phyloP scores from a whole-genome alignment of 2,329 filamentous ascomycete genomes.

The Penicillium sp. region DNA sequence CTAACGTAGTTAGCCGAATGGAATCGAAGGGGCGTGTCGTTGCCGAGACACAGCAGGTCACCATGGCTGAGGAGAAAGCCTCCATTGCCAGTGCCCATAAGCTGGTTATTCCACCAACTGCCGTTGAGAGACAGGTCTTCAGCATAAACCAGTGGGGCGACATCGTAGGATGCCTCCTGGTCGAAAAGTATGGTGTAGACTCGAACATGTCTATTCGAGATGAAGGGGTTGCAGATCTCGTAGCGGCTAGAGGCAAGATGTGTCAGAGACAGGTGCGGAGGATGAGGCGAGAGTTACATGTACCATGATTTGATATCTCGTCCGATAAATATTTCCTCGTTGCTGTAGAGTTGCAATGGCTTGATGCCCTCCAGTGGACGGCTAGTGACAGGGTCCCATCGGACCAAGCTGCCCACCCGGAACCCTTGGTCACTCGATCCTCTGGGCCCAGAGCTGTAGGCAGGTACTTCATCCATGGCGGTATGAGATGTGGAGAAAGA shows the following conservation, averaged over 20 bases:
- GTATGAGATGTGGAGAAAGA: neutral
- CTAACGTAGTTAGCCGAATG: conserved; percentile 13
- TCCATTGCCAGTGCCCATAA: conserved; percentile 37
- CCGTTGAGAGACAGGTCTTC: conserved; percentile 50
- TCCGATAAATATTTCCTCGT: conserved; percentile 42
- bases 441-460: neutral
- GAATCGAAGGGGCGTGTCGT: conserved; percentile 26
- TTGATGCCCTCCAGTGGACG: conserved; percentile 13
- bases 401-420: conserved; percentile 29
- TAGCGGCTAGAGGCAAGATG: conserved; percentile 33
- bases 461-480: neutral
- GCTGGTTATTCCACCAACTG: conserved; percentile 43
- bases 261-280: neutral
- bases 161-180: conserved; percentile 37
- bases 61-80: conserved; percentile 44
- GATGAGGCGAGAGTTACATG: conserved; percentile 13
- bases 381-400: conserved; percentile 25
- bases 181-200: conserved; percentile 51
- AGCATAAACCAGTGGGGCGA: conserved; percentile 50
- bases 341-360: conserved; percentile 30
- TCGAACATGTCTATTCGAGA: conserved; percentile 49
- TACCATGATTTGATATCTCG: conserved; percentile 41
- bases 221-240: conserved; percentile 35
- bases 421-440: neutral
- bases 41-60: conserved; percentile 35